A percentile compares a stretch with the other conserved stretches of the same genome.
These are phyloP conservation scores for Ormosia emarginata DNA, from an alignment of 306 rosid genomes.

Conservation along the genomic window DNA sequence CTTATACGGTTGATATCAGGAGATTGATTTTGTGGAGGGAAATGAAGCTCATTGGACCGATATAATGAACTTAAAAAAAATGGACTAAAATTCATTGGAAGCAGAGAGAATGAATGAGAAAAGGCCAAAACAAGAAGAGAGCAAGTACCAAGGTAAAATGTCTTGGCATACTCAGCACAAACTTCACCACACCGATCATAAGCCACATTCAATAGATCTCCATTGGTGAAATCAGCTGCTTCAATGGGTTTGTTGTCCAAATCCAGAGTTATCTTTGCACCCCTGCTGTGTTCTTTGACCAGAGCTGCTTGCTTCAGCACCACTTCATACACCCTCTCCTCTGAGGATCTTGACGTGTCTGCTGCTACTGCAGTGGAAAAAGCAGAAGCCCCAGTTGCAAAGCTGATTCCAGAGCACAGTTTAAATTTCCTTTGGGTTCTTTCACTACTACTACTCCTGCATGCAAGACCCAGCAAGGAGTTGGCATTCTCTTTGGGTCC, in stretches of 20 bases:
- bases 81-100: not conserved
- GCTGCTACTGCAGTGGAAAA: conserved; percentile 49
- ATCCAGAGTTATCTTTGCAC: conserved; percentile 22
- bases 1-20: no score
- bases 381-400: conserved; percentile 40
- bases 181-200: conserved; percentile 89
- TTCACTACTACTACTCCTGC: not conserved
- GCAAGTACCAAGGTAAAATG: conserved; percentile 73
- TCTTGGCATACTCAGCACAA: conserved; percentile 96
- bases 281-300: conserved; percentile 42
- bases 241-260: conserved; percentile 29
- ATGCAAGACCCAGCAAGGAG: conserved; percentile 36
- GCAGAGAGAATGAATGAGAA: not conserved
- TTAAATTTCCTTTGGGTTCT: conserved; percentile 31
- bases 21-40: no score
- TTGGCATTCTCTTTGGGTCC: conserved; percentile 53
- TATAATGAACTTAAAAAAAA: not conserved
- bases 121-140: not conserved
- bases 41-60: not conserved
- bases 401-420: conserved; percentile 38
- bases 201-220: conserved; percentile 66
- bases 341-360: conserved; percentile 69
- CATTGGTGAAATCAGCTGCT: conserved; percentile 41
- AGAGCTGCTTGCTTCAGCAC: conserved; percentile 89
- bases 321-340: conserved; percentile 84